A percentile compares a stretch with the other conserved stretches of the same genome.
Conservation (phyloP, 2,329 filamentous ascomycete genomes). For the Nigrograna mackinnonii region DNA sequence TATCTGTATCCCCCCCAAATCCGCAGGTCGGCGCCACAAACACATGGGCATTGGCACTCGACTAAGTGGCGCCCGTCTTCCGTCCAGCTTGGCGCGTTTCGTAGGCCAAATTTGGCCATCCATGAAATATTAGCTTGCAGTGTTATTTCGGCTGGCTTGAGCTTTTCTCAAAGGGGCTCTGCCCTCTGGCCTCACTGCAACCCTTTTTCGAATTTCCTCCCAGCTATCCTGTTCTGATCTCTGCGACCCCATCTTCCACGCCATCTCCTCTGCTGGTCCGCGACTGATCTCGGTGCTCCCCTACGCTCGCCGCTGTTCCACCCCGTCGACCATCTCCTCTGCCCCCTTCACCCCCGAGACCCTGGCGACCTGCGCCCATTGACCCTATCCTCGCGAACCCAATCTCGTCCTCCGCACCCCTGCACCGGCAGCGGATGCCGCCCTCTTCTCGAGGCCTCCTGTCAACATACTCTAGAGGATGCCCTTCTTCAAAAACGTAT, state of each 20-base stretch:
- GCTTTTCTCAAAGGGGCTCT: slow-evolving; percentile 11
- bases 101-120: slow-evolving; percentile 10
- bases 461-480: slow-evolving; percentile 22
- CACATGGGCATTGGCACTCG: slow-evolving; percentile 3
- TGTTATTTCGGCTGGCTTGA: slow-evolving; percentile 16
- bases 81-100: slow-evolving; percentile 17
- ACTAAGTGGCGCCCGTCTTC: slow-evolving; percentile 1
- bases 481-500: slow-evolving; percentile 45
- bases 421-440: slow-evolving; percentile 19
- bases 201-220: background rate
- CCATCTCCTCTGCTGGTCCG: too few relatives aligned
- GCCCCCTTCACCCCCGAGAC: background rate
- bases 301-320: slow-evolving; percentile 3
- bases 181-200: slow-evolving; percentile 1
- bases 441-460: slow-evolving; percentile 20
- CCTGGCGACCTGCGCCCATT: too few relatives aligned
- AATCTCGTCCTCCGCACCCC: too few relatives aligned
- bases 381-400: too few relatives aligned
- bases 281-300: background rate
- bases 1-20: background rate
- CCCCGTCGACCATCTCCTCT: background rate
- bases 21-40: slow-evolving; percentile 1
- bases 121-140: slow-evolving; percentile 8
- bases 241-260: background rate
- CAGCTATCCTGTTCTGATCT: too few relatives aligned